These are phyloP conservation scores for Yamadazyma blattariae DNA, from an alignment of 1,139 yeast genomes.

Conservation along the genomic window DNA sequence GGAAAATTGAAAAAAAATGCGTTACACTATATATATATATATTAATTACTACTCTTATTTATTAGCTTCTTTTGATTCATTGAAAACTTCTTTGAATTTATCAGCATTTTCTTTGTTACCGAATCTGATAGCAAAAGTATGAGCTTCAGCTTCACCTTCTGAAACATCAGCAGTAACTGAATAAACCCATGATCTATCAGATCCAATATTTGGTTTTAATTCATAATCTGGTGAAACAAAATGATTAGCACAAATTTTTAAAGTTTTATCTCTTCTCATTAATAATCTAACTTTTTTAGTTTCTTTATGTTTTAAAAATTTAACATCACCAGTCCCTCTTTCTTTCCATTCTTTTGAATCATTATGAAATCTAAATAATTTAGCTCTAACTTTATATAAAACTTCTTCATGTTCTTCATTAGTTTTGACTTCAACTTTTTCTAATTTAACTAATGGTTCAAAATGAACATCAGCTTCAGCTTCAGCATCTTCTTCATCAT, in stretches of 20 bases:
- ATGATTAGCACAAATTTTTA: constrained; percentile 97
- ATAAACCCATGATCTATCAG: constrained; percentile 98
- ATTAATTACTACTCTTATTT: too few relatives aligned
- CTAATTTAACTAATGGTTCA: constrained; percentile 92
- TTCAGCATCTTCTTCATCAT: constrained; percentile 66
- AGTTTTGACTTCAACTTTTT: constrained; percentile 89
- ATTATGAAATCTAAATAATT: constrained; percentile 83
- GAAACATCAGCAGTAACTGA: constrained; percentile 91
- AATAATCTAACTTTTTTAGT: constrained; percentile 80
- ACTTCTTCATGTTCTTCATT: constrained; percentile 96
- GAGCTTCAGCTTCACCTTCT: constrained; percentile 95
- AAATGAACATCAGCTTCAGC: constrained; percentile 95
- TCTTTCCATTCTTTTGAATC: constrained; percentile 97
- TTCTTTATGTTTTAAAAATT: constrained; percentile 85
- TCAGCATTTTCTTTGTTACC: constrained; percentile 98
- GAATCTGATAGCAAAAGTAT: constrained; percentile 93
- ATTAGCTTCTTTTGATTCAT: constrained; percentile 21
- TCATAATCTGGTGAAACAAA: constrained; percentile 80
- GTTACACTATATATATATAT: too few relatives aligned
- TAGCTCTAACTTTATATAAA: constrained; percentile 85
- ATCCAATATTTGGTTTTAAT: constrained; percentile 90
- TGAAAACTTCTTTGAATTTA: constrained; percentile 89
- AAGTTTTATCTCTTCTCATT: constrained; percentile 98
- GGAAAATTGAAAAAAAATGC: too few relatives aligned
- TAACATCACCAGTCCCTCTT: constrained; percentile 98